Evolutionary conservation across 176 grass and related monocot genomes (phyloP).

Genomic region (Oryza brachyantha): DNA sequence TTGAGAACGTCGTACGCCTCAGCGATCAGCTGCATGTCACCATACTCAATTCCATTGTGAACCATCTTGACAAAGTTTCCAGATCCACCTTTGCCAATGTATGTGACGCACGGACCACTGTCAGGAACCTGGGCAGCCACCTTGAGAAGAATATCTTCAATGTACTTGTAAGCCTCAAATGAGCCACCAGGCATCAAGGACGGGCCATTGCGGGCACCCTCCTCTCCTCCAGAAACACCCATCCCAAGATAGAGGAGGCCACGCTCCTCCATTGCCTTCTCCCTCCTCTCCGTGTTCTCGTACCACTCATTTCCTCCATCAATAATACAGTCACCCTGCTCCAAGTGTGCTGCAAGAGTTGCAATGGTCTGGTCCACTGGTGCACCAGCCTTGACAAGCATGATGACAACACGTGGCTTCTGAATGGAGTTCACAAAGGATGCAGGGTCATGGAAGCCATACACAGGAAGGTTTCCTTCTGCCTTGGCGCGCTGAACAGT

Average conservation of each 20-base stretch:
- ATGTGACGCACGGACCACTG: slow-evolving; percentile 64
- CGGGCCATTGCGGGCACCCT: slow-evolving; percentile 68
- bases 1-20: slow-evolving; percentile 83
- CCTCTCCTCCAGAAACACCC: slow-evolving; percentile 82
- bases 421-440: slow-evolving; percentile 81
- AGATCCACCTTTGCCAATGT: slow-evolving; percentile 69
- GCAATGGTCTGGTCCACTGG: slow-evolving; percentile 84
- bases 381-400: slow-evolving; percentile 81
- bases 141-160: slow-evolving; percentile 80
- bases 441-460: slow-evolving; percentile 58
- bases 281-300: slow-evolving; percentile 88
- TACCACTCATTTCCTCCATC: slow-evolving; percentile 91
- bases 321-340: slow-evolving; percentile 71
- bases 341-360: slow-evolving; percentile 63
- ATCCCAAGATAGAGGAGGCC: slow-evolving; percentile 80
- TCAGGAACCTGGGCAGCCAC: slow-evolving; percentile 71
- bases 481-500: slow-evolving; percentile 56
- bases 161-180: slow-evolving; percentile 71
- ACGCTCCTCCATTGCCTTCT: slow-evolving; percentile 69
- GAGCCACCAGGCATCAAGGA: slow-evolving; percentile 81
- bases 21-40: slow-evolving; percentile 78
- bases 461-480: slow-evolving; percentile 72
- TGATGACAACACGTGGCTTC: slow-evolving; percentile 75
- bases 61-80: slow-evolving; percentile 92
- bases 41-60: slow-evolving; percentile 84